Base-by-base conservation (phyloP, 495 filamentous ascomycete species). In the Penicillium flavigenum region DNA sequence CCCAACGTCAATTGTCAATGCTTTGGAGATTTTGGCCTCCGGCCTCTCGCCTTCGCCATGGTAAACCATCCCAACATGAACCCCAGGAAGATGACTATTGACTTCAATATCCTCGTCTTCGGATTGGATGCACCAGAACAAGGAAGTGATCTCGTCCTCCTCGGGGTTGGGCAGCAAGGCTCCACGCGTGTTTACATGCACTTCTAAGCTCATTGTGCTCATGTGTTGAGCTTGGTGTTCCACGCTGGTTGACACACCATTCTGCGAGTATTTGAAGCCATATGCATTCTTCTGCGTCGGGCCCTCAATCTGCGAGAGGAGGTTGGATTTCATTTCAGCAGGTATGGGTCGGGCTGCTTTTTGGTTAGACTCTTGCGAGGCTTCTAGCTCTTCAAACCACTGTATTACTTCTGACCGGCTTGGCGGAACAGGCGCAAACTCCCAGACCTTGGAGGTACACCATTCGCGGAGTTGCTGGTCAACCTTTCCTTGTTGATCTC, bases 151-250 rank as follows among this genome's bases (percentile, higher is more conserved):
- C 62, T 93, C 91, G 67, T 98, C 94, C 57, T 93, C 79, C 53
- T 90, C 89, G 2, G 94, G 94, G 66, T 98, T 88, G 8, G 95
- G 91, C 24, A 88, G 80, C 27, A 97, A 76, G 50, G 81, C 81
- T 16, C 85, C 91, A 43, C 91, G 81, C 6, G 89, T 96, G 67
- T 96, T 97, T 54, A 95, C 88, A 69, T 98, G 94, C n/a, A 98
- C 69, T 66, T 98, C 94, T 6, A 98, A 69, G 62, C 92, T 92
- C 92, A 98, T 92, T 34, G 85, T 90, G 71, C 90, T 96, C 92
- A 98, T 98, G 68, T 96, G 92, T 60, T 96, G 92, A 6, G 86
- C 83, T 67, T 96, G 91, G 59, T 93, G 88, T 61, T 88, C 82
- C 38, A 94, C 87, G 65, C 85, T 91, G 1, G 86, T 88, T 5